Conservation (phyloP, 139 green algal genomes). For the Zygnema circumcarinatum region DNA sequence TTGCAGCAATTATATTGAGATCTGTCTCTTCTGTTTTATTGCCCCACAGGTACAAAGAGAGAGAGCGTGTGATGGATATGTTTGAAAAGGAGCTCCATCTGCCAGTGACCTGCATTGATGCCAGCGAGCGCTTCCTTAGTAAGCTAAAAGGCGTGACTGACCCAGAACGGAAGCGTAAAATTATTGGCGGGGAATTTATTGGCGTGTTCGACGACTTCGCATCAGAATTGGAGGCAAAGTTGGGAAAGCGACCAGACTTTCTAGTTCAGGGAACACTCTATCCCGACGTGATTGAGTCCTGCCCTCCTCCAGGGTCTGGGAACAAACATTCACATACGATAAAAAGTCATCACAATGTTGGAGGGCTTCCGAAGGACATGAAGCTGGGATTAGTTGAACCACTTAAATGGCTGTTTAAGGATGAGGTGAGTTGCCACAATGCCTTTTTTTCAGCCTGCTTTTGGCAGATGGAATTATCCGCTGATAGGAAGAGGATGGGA, state of each 20-base stretch:
- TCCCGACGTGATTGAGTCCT: constrained; percentile 98
- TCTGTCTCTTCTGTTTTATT: too few species aligned
- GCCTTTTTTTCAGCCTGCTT: constrained; percentile 20
- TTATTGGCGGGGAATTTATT: constrained; percentile 96
- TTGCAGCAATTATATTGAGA: too few species aligned
- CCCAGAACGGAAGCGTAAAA: constrained; percentile 96
- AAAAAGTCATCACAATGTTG: constrained; percentile 99
- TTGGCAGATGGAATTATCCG: constrained; percentile 18
- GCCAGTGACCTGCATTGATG: constrained; percentile 88
- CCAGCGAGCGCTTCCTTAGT: constrained; percentile 61
- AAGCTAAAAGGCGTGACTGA: constrained; percentile 83
- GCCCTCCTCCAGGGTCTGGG: constrained; percentile 88
- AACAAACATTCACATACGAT: constrained; percentile 99
- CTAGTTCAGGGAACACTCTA: constrained; percentile 93
- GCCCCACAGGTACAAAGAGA: constrained; percentile 73
- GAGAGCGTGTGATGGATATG: constrained; percentile 91
- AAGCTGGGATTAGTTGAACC: constrained; percentile 97
- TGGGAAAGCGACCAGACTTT: constrained; percentile 53
- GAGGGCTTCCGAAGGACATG: constrained; percentile 95
- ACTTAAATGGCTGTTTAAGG: constrained; percentile 98
- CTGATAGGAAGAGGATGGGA: background rate
- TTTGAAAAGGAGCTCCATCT: constrained; percentile 97
- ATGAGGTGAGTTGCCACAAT: constrained; percentile 66
- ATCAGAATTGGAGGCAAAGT: constrained; percentile 35
- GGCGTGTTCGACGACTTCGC: constrained; percentile 87